Conservation (phyloP, 2,329 filamentous ascomycete species). For the Hysterium pulicare region DNA sequence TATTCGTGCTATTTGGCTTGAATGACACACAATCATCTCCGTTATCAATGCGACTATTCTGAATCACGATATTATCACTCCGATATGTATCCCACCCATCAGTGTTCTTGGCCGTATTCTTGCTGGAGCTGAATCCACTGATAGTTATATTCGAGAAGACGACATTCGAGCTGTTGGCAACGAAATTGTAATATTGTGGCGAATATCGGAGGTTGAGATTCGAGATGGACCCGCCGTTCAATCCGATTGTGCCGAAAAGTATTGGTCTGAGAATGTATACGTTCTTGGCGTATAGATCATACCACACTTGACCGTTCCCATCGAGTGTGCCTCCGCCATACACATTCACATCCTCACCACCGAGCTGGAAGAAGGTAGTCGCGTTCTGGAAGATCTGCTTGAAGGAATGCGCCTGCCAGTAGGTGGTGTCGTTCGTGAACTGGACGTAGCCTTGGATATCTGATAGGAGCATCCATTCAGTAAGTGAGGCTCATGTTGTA, state of each 20-base stretch:
- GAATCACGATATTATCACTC: conserved; percentile 60
- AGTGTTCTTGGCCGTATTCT: conserved; percentile 57
- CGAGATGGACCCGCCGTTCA: conserved; percentile 57
- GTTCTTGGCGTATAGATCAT: conserved; percentile 58
- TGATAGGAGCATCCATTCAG: conserved; percentile 25
- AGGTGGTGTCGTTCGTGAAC: conserved; percentile 65
- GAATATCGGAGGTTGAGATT: conserved; percentile 61
- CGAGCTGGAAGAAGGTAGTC: conserved; percentile 65
- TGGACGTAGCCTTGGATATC: conserved; percentile 58
- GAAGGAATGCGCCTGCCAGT: conserved; percentile 65
- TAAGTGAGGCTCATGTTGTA: background rate
- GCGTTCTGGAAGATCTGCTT: conserved; percentile 64
- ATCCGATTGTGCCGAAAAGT: conserved; percentile 55
- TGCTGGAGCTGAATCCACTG: conserved; percentile 51
- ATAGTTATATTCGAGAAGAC: conserved; percentile 63
- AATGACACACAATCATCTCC: conserved; percentile 70
- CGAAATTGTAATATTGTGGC: conserved; percentile 61
- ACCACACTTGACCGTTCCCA: conserved; percentile 64
- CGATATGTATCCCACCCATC: conserved; percentile 59
- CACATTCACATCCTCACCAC: conserved; percentile 64
- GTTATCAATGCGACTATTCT: conserved; percentile 63
- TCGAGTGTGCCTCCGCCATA: conserved; percentile 64
- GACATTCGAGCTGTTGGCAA: conserved; percentile 64
- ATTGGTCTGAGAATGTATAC: conserved; percentile 58
- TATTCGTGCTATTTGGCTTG: conserved; percentile 63